A percentile compares a stretch with the other conserved stretches of the same genome.
Evolutionary conservation across 768 basidiomycete genomes (phyloP).

Genomic region (Rhizopogon vesiculosus): DNA sequence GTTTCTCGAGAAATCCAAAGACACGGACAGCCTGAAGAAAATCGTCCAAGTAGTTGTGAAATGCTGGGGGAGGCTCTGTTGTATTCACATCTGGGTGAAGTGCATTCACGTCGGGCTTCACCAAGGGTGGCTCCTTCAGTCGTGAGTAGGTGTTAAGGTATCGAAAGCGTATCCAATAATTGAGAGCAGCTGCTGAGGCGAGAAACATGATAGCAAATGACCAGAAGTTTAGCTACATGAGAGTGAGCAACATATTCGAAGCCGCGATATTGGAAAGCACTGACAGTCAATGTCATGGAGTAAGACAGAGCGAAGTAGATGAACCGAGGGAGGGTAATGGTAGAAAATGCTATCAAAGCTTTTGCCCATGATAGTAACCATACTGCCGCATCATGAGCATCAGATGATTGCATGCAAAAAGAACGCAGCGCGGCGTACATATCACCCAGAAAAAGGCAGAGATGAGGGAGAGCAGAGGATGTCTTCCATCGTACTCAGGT

Average conservation of each 20-base stretch:
- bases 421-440: constrained; percentile 41
- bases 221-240: constrained; percentile 79
- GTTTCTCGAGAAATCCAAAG: constrained; percentile 96
- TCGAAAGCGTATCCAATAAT: constrained; percentile 82
- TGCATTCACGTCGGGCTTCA: constrained; percentile 80
- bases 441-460: constrained; percentile 85
- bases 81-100: constrained; percentile 91
- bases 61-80: constrained; percentile 63
- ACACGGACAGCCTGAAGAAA: constrained; percentile 95
- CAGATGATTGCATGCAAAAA: constrained; percentile 1
- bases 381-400: constrained; percentile 37
- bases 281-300: constrained; percentile 83
- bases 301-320: constrained; percentile 80
- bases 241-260: constrained; percentile 3
- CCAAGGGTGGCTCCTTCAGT: constrained; percentile 75
- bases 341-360: constrained; percentile 69
- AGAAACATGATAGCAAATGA: constrained; percentile 78
- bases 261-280: constrained; percentile 15
- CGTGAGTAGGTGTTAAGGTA: constrained; percentile 74
- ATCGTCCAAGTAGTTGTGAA: constrained; percentile 97
- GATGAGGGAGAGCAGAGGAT: constrained; percentile 71
- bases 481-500: constrained; percentile 36
- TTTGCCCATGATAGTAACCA: constrained; percentile 81
- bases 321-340: constrained; percentile 76
- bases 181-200: constrained; percentile 59